Conservation (phyloP, 2,329 filamentous ascomycete genomes). For the Leptographium radiaticola region DNA sequence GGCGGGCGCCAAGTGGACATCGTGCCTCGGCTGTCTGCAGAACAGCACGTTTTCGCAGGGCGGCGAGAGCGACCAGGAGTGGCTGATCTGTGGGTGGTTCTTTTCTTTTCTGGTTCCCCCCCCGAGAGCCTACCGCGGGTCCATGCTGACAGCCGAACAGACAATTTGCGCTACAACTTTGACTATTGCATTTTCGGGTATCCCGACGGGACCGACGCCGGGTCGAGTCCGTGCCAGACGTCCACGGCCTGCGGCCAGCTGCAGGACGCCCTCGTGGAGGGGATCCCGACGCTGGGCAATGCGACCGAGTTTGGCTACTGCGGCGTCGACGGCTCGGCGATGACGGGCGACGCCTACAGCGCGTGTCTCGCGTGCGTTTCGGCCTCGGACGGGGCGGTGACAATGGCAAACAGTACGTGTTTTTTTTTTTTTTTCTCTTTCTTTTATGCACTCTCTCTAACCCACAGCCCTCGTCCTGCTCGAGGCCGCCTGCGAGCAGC, state of each 20-base stretch:
- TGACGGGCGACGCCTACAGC: constrained; percentile 21
- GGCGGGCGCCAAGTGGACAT: constrained; percentile 31
- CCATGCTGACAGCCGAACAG: constrained; percentile 18
- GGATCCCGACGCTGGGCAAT: constrained; percentile 20
- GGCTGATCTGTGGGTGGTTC: constrained; percentile 40
- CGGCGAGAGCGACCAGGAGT: constrained; percentile 37
- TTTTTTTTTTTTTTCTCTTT: too few species aligned
- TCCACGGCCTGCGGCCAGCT: constrained; percentile 36
- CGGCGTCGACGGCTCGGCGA: constrained; percentile 22
- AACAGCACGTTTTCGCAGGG: constrained; percentile 33
- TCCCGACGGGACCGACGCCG: constrained; percentile 31
- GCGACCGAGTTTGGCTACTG: constrained; percentile 35
- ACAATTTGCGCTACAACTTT: constrained; percentile 40
- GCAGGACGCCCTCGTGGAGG: constrained; percentile 25
- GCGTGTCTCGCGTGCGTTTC: constrained; percentile 33
- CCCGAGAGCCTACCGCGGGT: too few species aligned
- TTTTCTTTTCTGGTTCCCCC: too few species aligned
- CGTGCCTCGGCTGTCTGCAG: constrained; percentile 39
- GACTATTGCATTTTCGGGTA: constrained; percentile 39
- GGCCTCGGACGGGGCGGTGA: constrained; percentile 26
- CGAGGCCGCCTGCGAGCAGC: constrained; percentile 36
- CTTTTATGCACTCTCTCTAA: constrained; percentile 3
- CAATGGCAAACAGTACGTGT: constrained; percentile 36
- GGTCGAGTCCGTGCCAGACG: constrained; percentile 36
- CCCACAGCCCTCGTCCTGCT: constrained; percentile 35